These are phyloP conservation scores for Curvularia spicifera DNA, from an alignment of 2,329 filamentous ascomycete species.

Conservation along the genomic window DNA sequence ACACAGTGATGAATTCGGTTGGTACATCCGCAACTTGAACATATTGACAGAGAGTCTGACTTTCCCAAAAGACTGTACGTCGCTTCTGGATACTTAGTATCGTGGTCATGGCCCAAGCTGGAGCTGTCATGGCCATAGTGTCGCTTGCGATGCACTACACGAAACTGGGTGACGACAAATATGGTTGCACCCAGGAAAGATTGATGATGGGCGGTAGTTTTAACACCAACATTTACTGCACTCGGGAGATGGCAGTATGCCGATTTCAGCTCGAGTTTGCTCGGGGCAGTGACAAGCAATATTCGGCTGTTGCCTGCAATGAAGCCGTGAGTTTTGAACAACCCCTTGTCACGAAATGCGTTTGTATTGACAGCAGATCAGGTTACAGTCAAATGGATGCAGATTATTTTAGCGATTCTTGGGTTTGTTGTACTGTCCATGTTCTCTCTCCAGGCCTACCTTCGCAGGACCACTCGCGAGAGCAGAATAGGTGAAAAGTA, in stretches of 20 bases:
- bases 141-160: conserved; percentile 37
- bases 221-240: conserved; percentile 39
- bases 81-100: conserved; percentile 37
- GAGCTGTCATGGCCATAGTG: conserved; percentile 28
- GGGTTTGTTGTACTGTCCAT: conserved; percentile 28
- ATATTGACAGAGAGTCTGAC: conserved; percentile 13
- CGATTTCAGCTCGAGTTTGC: conserved; percentile 29
- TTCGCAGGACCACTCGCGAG: conserved; percentile 30
- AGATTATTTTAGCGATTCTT: conserved; percentile 33
- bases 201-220: conserved; percentile 28
- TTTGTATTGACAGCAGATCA: conserved; percentile 14
- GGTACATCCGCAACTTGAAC: conserved; percentile 4
- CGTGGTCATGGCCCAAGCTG: conserved; percentile 25
- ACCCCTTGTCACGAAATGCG: background rate
- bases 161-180: conserved; percentile 31
- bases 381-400: conserved; percentile 40
- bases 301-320: conserved; percentile 31
- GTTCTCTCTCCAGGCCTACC: conserved; percentile 31
- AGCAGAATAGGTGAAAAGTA: conserved; percentile 10
- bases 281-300: conserved; percentile 18
- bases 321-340: conserved; percentile 31
- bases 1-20: conserved; percentile 33
- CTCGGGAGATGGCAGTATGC: conserved; percentile 38
- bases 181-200: conserved; percentile 33
- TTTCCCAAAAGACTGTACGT: conserved; percentile 25